A percentile compares a stretch with the other conserved stretches of the same genome.
phyloP scores from a whole-genome alignment of 306 rosid genomes.

The Oxytropis ochrocephala region DNA sequence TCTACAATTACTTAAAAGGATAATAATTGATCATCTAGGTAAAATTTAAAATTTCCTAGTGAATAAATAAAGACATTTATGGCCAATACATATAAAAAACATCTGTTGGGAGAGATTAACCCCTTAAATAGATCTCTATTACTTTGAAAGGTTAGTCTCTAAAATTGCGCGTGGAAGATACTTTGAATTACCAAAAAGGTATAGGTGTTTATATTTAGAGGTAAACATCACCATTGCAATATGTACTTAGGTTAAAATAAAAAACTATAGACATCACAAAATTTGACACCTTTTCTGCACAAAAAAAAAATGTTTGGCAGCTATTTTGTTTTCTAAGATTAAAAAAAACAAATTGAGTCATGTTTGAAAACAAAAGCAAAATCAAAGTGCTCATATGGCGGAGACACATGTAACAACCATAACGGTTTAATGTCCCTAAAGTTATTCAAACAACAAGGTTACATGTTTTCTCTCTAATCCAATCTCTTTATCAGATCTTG shows the following conservation, averaged over 20 bases:
- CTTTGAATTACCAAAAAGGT: background rate
- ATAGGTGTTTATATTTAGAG: background rate
- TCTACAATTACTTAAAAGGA: background rate
- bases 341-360: too few species aligned
- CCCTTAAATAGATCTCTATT: too few species aligned
- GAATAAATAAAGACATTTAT: too few species aligned
- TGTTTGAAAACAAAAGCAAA: too few species aligned
- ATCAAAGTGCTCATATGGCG: background rate
- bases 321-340: too few species aligned
- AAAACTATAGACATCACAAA: too few species aligned
- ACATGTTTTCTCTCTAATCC: background rate
- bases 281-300: too few species aligned
- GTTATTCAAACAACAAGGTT: background rate
- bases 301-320: background rate
- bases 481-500: background rate
- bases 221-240: background rate
- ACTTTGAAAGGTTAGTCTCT: too few species aligned
- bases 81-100: too few species aligned
- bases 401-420: slow-evolving; percentile 31
- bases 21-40: background rate
- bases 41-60: background rate
- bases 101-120: too few species aligned
- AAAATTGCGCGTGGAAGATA: too few species aligned
- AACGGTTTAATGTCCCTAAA: slow-evolving; percentile 25
- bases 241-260: background rate